These are phyloP conservation scores for Prunus persica DNA, from an alignment of 306 rosid species.

Conservation along the genomic window DNA sequence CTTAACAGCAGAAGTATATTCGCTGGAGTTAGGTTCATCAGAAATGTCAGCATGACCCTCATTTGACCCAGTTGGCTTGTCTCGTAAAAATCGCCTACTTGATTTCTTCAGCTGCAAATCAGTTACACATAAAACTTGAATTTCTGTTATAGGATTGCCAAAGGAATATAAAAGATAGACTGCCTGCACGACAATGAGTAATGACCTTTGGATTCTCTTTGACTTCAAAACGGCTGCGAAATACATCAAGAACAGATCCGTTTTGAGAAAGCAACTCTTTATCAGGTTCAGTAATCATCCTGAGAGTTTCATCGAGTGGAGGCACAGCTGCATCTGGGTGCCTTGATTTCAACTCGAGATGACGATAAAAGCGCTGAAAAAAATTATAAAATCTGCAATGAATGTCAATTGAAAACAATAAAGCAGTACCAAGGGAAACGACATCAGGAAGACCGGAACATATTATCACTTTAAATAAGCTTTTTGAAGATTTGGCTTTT, in stretches of 20 bases:
- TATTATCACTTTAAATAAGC: background rate
- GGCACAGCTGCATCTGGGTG: slow-evolving; percentile 69
- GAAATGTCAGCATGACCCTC: slow-evolving; percentile 35
- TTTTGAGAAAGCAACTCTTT: slow-evolving; percentile 50
- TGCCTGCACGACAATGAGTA: background rate
- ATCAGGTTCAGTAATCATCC: slow-evolving; percentile 71
- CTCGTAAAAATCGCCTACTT: slow-evolving; percentile 40
- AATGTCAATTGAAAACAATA: slow-evolving; percentile 15
- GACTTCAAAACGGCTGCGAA: slow-evolving; percentile 44
- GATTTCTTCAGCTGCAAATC: slow-evolving; percentile 54
- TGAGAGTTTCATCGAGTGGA: slow-evolving; percentile 70
- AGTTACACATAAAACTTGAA: slow-evolving; percentile 17
- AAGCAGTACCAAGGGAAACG: background rate
- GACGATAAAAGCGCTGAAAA: slow-evolving; percentile 69
- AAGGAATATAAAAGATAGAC: slow-evolving; percentile 1
- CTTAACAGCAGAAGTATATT: slow-evolving; percentile 34
- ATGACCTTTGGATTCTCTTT: slow-evolving; percentile 61
- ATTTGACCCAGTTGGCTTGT: slow-evolving; percentile 28
- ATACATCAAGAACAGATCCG: slow-evolving; percentile 43
- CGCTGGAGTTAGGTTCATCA: slow-evolving; percentile 32
- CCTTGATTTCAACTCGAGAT: slow-evolving; percentile 76
- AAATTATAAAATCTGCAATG: slow-evolving; percentile 11
- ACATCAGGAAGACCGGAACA: background rate
- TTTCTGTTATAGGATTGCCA: background rate
- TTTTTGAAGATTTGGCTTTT: background rate